Base-by-base conservation (phyloP, 148 eudicot species). In the Spergularia marina region DNA sequence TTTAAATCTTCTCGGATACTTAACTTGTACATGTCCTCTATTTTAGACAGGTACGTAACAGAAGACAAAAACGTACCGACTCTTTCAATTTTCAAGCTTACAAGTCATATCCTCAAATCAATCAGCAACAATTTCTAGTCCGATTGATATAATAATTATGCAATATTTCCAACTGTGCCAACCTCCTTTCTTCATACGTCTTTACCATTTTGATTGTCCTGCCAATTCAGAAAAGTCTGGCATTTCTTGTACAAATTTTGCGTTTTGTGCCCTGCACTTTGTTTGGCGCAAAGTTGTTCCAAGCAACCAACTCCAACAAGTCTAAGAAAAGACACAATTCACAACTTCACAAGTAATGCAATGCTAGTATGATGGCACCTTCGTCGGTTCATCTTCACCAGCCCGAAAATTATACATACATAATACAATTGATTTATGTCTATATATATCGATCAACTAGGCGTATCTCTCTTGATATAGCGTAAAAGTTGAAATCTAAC, bases 141-240 rank as follows among this genome's bases (percentile, higher is more conserved):
- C 36, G 36, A 30, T 30, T 30, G 36, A 30, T 30, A 30, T 30
- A 30, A 30, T 30, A 30, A 30, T 3, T 30, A 30, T 53, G 10
- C 60, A 52, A 44, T 53, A 41, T 52, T 34, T 25, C 61, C 63
- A 71, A 71, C 74, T 56, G 7, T 39, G 10, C 36, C 69, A 12
- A 47, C 58, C 20, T 62, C 10, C 36, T 34, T 70, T 63, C 53
- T 73, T 73, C 67, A 64, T 53, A 64, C 60, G 61, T 74, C 36
- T 63, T 63, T 64, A 30, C 36, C 36, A 30, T 63, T 53, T 63
- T 25, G 52, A 64, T 63, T 41, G 25, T 64, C 13, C 1, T 64
- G 70, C 34, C 76, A 10, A 23, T 23, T 23, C 25, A 73, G 54
- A 30, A 30, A 30, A 30, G 36, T 30, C 36, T 30, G 36, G 36